A percentile compares a stretch with the other conserved stretches of the same genome.
These are phyloP conservation scores for Sclerotinia nivalis DNA, from an alignment of 2,329 filamentous ascomycete genomes.

Conservation along the genomic window DNA sequence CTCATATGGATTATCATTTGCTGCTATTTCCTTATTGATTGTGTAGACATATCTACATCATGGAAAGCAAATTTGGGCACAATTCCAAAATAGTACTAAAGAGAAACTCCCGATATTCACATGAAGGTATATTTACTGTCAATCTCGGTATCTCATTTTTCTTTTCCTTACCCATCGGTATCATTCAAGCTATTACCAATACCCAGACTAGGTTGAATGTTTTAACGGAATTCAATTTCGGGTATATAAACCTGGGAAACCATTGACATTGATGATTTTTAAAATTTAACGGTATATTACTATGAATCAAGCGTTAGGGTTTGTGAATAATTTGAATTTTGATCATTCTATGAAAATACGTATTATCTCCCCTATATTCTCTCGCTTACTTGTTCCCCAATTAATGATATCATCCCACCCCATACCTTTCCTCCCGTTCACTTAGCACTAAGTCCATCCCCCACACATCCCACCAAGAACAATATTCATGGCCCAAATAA, in stretches of 20 bases:
- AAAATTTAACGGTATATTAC: constrained; percentile 72
- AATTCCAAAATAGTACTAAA: constrained; percentile 11
- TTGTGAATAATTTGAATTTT: constrained; percentile 52
- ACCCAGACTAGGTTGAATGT: constrained; percentile 72
- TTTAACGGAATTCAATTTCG: constrained; percentile 69
- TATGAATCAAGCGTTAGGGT: constrained; percentile 58
- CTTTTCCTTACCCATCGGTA: constrained; percentile 67
- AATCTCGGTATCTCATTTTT: constrained; percentile 57
- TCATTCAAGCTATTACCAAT: constrained; percentile 69
- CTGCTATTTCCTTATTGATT: constrained; percentile 66
- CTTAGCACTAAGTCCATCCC: neutral
- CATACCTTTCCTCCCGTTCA: too few species aligned
- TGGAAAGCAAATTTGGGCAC: constrained; percentile 61
- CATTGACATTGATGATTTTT: constrained; percentile 76
- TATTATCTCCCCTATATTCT: neutral
- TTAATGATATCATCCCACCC: neutral
- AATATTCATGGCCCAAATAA: constrained; percentile 48
- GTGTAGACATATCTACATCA: constrained; percentile 69
- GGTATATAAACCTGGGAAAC: constrained; percentile 71
- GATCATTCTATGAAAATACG: constrained; percentile 52
- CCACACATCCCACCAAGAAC: constrained; percentile 36
- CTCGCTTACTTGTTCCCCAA: too few species aligned
- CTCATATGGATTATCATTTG: constrained; percentile 71
- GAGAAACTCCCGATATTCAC: constrained; percentile 9
- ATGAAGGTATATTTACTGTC: neutral